A percentile compares a stretch with the other conserved stretches of the same genome.
These are phyloP conservation scores for Neofusicoccum umdonicola DNA, from an alignment of 2,329 filamentous ascomycete genomes.

Conservation along the genomic window DNA sequence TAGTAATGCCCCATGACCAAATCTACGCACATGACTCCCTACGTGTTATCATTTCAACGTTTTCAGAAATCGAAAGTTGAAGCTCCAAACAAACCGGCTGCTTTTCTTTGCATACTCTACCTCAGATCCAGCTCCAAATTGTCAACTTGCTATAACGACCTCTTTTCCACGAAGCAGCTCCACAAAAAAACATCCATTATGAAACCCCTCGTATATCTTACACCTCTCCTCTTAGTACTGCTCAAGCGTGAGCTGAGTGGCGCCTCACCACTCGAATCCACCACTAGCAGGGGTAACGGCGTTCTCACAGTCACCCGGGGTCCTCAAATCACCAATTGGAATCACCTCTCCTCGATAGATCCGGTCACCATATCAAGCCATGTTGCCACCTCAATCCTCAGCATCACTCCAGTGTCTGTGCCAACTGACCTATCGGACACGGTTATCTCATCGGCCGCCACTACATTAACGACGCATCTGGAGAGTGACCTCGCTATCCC, in stretches of 20 bases:
- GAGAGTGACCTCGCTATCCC: background rate
- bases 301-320: background rate
- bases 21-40: no score
- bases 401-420: background rate
- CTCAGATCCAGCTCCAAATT: no score
- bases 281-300: background rate
- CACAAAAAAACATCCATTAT: background rate
- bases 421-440: background rate
- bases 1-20: no score
- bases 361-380: background rate
- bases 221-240: background rate
- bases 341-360: background rate
- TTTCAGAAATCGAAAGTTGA: no score
- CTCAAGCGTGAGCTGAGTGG: background rate
- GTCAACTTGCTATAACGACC: no score
- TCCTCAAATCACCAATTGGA: background rate
- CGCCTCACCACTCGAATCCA: background rate
- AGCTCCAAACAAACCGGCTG: no score
- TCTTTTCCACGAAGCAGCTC: no score
- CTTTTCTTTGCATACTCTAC: no score
- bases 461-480: background rate
- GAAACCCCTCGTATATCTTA: background rate
- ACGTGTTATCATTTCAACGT: no score
- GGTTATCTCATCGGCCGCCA: background rate
- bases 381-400: background rate